These are phyloP conservation scores for Vigna angularis DNA, from an alignment of 306 rosid species.

Conservation along the genomic window DNA sequence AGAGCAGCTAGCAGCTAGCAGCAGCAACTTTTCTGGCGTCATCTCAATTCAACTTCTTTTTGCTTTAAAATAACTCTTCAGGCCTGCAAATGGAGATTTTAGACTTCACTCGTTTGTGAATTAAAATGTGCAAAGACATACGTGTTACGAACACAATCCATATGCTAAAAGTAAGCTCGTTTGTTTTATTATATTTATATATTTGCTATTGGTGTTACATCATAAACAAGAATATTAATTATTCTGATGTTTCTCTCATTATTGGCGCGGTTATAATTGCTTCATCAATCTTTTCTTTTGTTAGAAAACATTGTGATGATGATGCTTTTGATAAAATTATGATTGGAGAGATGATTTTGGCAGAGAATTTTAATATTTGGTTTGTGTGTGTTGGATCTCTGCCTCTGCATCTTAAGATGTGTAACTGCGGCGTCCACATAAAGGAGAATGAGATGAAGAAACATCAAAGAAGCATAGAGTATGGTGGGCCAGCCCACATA, in stretches of 20 bases:
- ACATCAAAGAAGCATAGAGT: neutral
- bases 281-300: neutral
- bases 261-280: neutral
- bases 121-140: neutral
- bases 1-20: conserved; percentile 3
- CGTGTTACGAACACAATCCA: neutral
- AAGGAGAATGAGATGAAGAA: conserved; percentile 6
- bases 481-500: neutral
- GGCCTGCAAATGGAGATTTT: conserved; percentile 38
- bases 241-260: neutral
- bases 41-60: conserved; percentile 17
- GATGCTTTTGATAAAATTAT: neutral
- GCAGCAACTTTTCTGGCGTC: neutral
- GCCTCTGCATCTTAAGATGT: too few relatives aligned
- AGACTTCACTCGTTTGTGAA: neutral
- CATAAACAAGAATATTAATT: neutral
- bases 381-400: neutral
- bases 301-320: neutral
- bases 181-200: neutral
- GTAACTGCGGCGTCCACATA: neutral
- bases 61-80: conserved; percentile 2
- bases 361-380: neutral
- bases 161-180: neutral
- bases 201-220: neutral
- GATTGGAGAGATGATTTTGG: neutral